Base-by-base conservation (phyloP, 352 stramenopile species). In the Discostella stelligera region DNA sequence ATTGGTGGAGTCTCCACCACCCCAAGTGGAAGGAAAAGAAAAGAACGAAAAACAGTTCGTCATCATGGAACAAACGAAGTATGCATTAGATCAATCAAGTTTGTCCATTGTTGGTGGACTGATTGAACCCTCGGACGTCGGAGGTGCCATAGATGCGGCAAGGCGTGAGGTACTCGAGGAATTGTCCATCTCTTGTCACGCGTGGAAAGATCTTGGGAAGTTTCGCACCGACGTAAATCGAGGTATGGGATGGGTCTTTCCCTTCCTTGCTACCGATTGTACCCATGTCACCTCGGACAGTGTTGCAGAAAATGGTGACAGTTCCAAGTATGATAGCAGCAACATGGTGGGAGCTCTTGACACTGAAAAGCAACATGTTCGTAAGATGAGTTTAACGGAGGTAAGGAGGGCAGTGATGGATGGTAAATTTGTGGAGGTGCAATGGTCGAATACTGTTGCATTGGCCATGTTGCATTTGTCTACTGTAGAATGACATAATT, bases 41-140 rank as follows among this genome's bases (percentile, higher is more conserved):
- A 46, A n/a, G 9, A 53, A 71, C 13, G 75, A 87, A 41, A 23
- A 18, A 18, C 62, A 71, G 11, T 92, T 90, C 74, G 50, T 88
- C 4, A 76, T 92, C 16, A 83, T 92, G 60, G 30, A 89, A 75
- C 87, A 92, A 78, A 80, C 82, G 11, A 92, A 92, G 49, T 92
- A 92, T 66, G 84, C 84, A 10, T 65, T 92, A 21, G 77, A 89
- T 53, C 74, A 59, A 7, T 30, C 73, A 48, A 88, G 79, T 18
- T 53, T 86, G 14, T 82, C 87, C 4, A 80, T 92, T 21, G 74
- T 92, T 11, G 87, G 87, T 21, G 87, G 87, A 10, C 87, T 92
- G 37, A 82, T 92, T 25, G 86, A 92, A 75, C 82, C 82, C 16
- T 52, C 56, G 25, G 23, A 49, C 16, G 50, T 59, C 0, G 50